These are phyloP conservation scores for Arxiozyma slooffiae DNA, from an alignment of 1,139 yeast genomes.

Conservation along the genomic window DNA sequence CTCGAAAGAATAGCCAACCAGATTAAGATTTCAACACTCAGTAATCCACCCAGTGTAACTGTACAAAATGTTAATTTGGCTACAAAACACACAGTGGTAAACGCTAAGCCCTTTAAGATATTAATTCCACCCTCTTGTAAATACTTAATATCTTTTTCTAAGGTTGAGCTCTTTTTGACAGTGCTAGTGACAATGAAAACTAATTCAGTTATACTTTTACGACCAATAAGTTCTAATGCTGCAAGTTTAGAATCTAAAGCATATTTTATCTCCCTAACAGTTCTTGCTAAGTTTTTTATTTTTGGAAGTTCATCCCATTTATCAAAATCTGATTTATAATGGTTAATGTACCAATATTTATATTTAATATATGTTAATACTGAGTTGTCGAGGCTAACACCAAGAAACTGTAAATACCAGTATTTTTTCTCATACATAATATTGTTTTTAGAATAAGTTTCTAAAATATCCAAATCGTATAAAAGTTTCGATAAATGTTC, in stretches of 20 bases:
- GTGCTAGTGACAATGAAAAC: background rate
- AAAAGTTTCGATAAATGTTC: background rate
- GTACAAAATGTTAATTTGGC: conserved; percentile 2
- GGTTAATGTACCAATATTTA: conserved; percentile 1
- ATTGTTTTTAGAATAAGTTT: background rate
- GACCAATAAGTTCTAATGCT: conserved; percentile 1
- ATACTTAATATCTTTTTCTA: background rate
- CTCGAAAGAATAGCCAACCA: conserved; percentile 1
- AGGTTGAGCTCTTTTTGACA: background rate
- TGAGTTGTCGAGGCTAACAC: background rate
- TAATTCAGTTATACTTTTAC: background rate
- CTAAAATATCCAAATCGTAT: background rate
- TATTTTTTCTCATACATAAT: background rate
- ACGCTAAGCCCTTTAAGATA: conserved; percentile 1
- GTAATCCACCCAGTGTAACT: background rate
- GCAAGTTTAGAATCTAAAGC: conserved; percentile 1
- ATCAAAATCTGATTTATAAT: background rate
- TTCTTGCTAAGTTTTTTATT: background rate
- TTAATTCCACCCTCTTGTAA: conserved; percentile 1
- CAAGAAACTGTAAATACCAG: conserved; percentile 1
- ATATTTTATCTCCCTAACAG: background rate
- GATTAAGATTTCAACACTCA: conserved; percentile 1
- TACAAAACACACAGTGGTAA: conserved; percentile 1
- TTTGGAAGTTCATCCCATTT: background rate
- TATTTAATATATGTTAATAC: background rate